Percentiles rank a stretch among this genome's conserved stretches.
Evolutionary conservation across 2,329 filamentous ascomycete genomes (phyloP).

Genomic region (Ophiostoma populinum): DNA sequence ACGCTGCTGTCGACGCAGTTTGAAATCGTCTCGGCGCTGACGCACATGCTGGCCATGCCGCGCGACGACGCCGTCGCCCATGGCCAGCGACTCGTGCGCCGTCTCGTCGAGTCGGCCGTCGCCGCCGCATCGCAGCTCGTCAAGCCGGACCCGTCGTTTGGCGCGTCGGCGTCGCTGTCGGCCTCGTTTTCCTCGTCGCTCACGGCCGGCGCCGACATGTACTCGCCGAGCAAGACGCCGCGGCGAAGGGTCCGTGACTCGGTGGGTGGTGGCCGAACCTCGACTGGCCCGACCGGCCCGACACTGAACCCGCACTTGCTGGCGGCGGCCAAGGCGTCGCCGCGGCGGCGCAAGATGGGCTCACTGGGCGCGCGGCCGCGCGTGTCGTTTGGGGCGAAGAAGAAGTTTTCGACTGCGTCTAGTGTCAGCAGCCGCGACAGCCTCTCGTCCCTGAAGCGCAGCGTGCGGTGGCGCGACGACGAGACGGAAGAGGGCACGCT

Average conservation of each 20-base stretch:
- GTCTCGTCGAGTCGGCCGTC: constrained; percentile 61
- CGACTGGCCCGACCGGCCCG: not conserved
- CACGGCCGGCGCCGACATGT: constrained; percentile 29
- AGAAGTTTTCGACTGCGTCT: constrained; percentile 34
- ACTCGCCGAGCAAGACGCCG: constrained; percentile 53
- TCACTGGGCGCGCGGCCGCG: constrained; percentile 45
- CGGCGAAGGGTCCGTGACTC: constrained; percentile 40
- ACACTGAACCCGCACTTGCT: constrained; percentile 21
- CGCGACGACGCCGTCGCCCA: constrained; percentile 69
- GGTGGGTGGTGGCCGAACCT: constrained; percentile 19
- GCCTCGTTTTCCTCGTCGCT: not conserved
- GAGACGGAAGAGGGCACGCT: constrained; percentile 65
- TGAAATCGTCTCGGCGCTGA: constrained; percentile 70
- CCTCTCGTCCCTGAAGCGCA: constrained; percentile 39
- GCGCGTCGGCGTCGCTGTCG: too few species aligned
- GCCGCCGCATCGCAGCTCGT: constrained; percentile 66
- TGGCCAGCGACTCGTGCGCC: constrained; percentile 59
- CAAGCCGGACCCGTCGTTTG: constrained; percentile 70
- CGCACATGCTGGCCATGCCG: constrained; percentile 64
- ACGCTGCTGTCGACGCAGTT: constrained; percentile 79
- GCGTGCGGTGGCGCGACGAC: constrained; percentile 85
- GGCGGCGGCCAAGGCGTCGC: constrained; percentile 53
- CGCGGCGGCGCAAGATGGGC: constrained; percentile 53
- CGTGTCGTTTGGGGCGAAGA: constrained; percentile 65
- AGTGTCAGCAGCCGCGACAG: constrained; percentile 3